Base-by-base conservation (phyloP, 192 early-diverging fungal species). In the Chytriomyces confervae region DNA sequence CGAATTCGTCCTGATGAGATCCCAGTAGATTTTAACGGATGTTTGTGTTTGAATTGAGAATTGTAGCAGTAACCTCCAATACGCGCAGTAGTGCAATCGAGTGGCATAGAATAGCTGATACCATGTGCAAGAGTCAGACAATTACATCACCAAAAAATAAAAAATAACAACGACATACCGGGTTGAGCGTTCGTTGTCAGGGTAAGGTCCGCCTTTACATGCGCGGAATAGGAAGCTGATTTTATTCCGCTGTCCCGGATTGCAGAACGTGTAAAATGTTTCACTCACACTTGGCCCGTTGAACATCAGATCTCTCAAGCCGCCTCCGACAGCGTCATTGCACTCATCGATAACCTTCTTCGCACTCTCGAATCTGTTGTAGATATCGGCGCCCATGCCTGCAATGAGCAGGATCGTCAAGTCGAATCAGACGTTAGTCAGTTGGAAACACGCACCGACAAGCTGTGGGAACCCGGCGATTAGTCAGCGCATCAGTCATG, bases 351-450 rank as follows among this genome's bases (percentile, higher is more conserved):
- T 93, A 0, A 95, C 92, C 29, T 86, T 85, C 51, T 90, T 91
- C 16, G 97, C 93, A 2, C 86, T 90, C 10, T 90, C 61, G 62
- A 90, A 97, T 46, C 84, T 79, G 24, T 91, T 86, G 67, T 93
- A 95, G 44, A 98, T 83, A 83, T 97, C 97, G 77, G 85, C 86
- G 8, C 94, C 95, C 97, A 98, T 98, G 62, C 97, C 95, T 79
- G 64, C n/a, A 64, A 44, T 18, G 46, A 16, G 29, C 29, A 36
- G n/a, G 36, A 36, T 36, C 36, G 36, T 36, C 36, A 36, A 36
- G 36, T 36, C 36, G 36, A 36, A 36, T 36, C 36, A 36, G 36
- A 36, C 36, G 36, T 36, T 69, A 0, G 64, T 65, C 3, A 20
- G 20, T 65, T 29, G 11, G 64, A 29, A 13, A 20, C 27, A 29